A percentile compares a stretch with the other conserved stretches of the same genome.
Evolutionary conservation across 495 filamentous ascomycete species (phyloP).

Genomic region (Mycothermus thermophilus): DNA sequence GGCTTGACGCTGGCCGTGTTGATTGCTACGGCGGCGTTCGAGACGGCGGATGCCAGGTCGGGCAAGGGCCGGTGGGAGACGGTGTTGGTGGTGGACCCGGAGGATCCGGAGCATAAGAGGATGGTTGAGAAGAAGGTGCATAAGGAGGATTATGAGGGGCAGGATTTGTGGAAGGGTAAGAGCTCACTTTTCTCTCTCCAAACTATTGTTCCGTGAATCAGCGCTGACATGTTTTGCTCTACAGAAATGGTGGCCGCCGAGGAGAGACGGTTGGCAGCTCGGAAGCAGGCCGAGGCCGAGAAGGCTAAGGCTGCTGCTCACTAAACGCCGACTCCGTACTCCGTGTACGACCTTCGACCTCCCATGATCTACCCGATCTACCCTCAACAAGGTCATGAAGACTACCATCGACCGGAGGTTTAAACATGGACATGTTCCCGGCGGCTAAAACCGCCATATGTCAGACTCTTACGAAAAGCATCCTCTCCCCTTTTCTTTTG

Average conservation of each 20-base stretch:
- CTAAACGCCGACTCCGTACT: neutral
- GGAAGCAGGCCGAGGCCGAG: conserved; percentile 24
- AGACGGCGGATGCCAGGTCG: conserved; percentile 66
- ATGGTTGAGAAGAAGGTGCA: conserved; percentile 58
- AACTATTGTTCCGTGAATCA: too few relatives aligned
- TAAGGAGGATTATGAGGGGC: conserved; percentile 58
- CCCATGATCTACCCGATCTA: neutral
- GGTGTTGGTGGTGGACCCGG: conserved; percentile 54
- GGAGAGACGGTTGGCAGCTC: conserved; percentile 49
- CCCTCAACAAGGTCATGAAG: too few relatives aligned
- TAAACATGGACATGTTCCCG: too few relatives aligned
- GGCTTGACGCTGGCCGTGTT: conserved; percentile 82
- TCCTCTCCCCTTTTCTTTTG: conserved; percentile 3
- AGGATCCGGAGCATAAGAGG: conserved; percentile 57
- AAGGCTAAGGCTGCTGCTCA: conserved; percentile 5
- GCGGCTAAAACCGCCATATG: too few relatives aligned
- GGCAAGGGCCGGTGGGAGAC: conserved; percentile 67
- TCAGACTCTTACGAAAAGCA: too few relatives aligned
- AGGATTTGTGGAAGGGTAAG: conserved; percentile 78
- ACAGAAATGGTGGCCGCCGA: conserved; percentile 65
- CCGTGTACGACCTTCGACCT: neutral
- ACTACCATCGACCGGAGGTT: too few relatives aligned
- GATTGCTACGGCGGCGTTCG: conserved; percentile 74
- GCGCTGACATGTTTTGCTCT: too few relatives aligned
- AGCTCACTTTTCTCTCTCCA: too few relatives aligned